Base-by-base conservation (phyloP, 2,329 filamentous ascomycete species). In the Penicillium frequentans region DNA sequence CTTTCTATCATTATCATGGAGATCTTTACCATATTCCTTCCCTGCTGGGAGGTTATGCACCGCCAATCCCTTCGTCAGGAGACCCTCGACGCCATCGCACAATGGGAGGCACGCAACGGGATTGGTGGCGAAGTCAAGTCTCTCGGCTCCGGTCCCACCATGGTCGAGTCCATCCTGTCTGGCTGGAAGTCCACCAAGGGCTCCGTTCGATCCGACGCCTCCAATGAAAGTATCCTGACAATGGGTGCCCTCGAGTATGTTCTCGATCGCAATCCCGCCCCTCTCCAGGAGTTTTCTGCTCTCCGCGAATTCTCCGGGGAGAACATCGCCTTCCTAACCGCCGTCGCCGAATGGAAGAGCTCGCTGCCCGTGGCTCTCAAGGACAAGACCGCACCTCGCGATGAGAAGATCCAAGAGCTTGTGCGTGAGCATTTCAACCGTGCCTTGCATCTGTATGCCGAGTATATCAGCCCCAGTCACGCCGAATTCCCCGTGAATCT, bases 401-500 rank as follows among this genome's bases (percentile, higher is more conserved):
- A 74, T 72, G 61, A 63, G 19, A 62, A 59, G 42, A 54, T 58
- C n/a, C 55, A 56, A 19, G 61, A 64, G 23, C 14, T 73, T 73
- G 24, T 75, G 74, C 81, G 81, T 33, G 77, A 82, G 54, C 77
- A 81, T 14, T 90, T 84, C 72, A 82, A 83, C 59, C 73, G 77
- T 13, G 87, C 86, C 0, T 73, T 88, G 1, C 76, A 79, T 52
- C 87, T 90, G 66, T 90, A 87, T 68, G 77, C 78, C 49, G 79
- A 82, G 46, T 87, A 86, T 65, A 80, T 89, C 70, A 84, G 83
- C 64, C 78, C 82, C 3, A 77, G 78, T 9, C 83, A 85, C 52
- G 86, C 87, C 56, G 82, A 86, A 56, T 89, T 89, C 62, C 86
- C 86, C 44, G 80, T 90, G 73, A 90, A 90, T 68, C 78, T 90